phyloP scores from a whole-genome alignment of 176 grass and related monocot genomes.

The Musa acuminata region DNA sequence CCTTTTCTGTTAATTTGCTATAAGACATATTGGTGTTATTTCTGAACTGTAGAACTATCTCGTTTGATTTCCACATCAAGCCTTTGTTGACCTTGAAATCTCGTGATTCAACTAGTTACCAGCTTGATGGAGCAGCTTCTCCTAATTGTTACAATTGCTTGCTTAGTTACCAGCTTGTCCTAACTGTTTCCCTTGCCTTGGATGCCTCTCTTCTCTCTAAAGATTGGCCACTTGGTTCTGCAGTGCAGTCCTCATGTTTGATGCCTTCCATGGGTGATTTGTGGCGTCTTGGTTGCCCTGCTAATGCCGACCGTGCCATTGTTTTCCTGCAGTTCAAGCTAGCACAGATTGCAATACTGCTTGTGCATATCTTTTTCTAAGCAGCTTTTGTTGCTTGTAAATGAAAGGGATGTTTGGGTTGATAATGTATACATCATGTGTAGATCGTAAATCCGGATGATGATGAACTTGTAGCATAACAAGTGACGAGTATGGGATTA shows the following conservation, averaged over 20 bases:
- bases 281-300: neutral
- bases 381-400: slow-evolving; percentile 1
- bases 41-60: no score
- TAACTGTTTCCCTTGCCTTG: no score
- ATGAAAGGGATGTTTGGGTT: neutral
- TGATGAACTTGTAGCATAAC: neutral
- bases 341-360: neutral
- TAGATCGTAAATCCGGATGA: neutral
- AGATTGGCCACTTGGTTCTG: no score
- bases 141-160: no score
- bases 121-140: no score
- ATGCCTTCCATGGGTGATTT: neutral
- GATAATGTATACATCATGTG: neutral
- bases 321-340: neutral
- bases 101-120: no score
- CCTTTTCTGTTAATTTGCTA: no score
- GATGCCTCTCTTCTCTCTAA: no score
- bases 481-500: neutral
- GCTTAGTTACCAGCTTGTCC: no score
- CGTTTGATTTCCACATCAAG: no score
- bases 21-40: no score
- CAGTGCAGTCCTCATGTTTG: neutral
- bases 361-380: neutral
- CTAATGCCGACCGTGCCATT: neutral
- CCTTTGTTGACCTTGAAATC: no score